phyloP scores from a whole-genome alignment of 805 yeast genomes.

The Kockiozyma suomiensis region DNA sequence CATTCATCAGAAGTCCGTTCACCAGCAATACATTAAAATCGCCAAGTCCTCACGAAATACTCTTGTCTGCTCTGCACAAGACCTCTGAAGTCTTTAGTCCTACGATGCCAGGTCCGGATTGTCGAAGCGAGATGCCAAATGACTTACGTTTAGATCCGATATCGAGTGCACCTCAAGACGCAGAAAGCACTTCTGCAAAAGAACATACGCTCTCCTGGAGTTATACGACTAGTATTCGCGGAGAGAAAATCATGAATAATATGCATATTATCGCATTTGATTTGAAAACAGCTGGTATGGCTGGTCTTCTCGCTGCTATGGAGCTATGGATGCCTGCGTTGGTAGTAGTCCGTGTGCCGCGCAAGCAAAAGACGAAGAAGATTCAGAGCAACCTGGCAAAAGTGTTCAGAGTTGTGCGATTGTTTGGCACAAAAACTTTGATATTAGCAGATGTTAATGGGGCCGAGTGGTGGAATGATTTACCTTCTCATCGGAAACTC shows the following conservation, averaged over 20 bases:
- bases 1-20: background rate
- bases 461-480: conserved; percentile 2
- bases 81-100: no score
- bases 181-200: background rate
- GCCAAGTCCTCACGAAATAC: background rate
- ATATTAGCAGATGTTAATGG: background rate
- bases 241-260: background rate
- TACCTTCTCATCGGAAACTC: background rate
- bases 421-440: background rate
- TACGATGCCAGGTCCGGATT: no score
- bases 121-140: no score
- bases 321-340: conserved; percentile 2
- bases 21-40: background rate
- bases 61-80: background rate
- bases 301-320: background rate
- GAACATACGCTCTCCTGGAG: background rate
- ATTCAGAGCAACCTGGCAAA: background rate
- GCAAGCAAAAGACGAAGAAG: background rate
- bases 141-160: no score
- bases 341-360: background rate
- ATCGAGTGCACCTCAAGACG: background rate
- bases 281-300: background rate
- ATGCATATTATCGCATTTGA: background rate
- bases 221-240: background rate
- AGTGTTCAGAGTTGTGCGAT: background rate